Base-by-base conservation (phyloP, 345 rosid genomes). In the Lepidium didymum region DNA sequence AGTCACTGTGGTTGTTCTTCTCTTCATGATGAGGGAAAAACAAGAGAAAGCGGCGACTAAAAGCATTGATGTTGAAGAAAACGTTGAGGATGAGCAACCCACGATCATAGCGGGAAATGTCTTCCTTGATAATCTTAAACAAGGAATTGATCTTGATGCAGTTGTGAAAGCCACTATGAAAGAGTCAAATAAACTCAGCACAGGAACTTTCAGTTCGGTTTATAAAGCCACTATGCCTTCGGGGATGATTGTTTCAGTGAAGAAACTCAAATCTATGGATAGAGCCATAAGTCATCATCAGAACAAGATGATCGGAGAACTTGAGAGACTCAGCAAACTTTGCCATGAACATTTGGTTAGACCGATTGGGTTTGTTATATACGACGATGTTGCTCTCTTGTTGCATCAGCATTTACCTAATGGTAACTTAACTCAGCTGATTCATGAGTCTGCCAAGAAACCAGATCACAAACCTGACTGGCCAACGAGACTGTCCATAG, bases 221-320 rank as follows among this genome's bases (percentile, higher is more conserved):
- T 94, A 87, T 83, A 87, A 88, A 72, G 97, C 97, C 10, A 74
- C 77, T 13, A 94, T 94, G 99, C 99, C 99, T 69, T 94, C 97
- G 1, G 99, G 99, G 69, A 76, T 90, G 86, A 33, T 85, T 56
- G 46, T 94, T 21, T 81, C 95, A 0, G 97, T 87, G 55, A 86
- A 87, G 85, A 88, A 83, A 56, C 84, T 93, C 67, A 90, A 84
- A 79, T 88, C 96, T 15, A 84, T 93, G 86, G 98, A 93, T 70
- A 77, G 89, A 61, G 82, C 98, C 23, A 83, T 93, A 62, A 72
- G 88, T 56, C 85, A 87, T 62, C 98, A 93, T 64, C 98, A 88
- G 74, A 87, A 64, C 86, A 90, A 88, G 84, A 93, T 93, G 96
- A 86, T 93, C 64, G 78, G 97, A 45, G 98, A 93, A 85, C 94